phyloP scores from a whole-genome alignment of 495 filamentous ascomycete species.

The Lichenothelia convexa region DNA sequence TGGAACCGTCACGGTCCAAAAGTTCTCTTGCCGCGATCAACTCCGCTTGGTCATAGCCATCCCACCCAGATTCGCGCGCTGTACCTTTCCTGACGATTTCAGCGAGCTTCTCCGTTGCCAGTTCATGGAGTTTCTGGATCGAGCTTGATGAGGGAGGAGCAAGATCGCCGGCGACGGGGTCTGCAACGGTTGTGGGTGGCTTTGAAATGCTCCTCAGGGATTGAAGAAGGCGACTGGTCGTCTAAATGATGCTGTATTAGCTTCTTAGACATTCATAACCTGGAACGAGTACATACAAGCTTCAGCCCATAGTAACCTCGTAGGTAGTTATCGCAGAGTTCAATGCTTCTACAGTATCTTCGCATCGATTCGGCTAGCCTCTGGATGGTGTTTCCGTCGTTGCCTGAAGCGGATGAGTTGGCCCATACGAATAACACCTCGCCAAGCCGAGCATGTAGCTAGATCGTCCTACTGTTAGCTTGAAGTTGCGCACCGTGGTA shows the following conservation, averaged over 20 bases:
- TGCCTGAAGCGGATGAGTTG: slow-evolving; percentile 21
- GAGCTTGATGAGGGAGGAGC: slow-evolving; percentile 26
- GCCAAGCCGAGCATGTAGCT: slow-evolving; percentile 78
- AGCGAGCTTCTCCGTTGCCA: slow-evolving; percentile 53
- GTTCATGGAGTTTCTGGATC: slow-evolving; percentile 47
- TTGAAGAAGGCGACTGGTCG: slow-evolving; percentile 11
- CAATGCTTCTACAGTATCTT: slow-evolving; percentile 74
- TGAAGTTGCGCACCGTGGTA: not conserved
- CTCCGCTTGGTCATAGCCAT: slow-evolving; percentile 55
- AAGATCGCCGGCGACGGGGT: slow-evolving; percentile 18
- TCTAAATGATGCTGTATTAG: slow-evolving; percentile 3
- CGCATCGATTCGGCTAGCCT: slow-evolving; percentile 52
- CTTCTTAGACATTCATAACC: not conserved
- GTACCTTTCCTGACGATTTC: slow-evolving; percentile 51
- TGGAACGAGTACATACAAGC: slow-evolving; percentile 36
- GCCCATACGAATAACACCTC: slow-evolving; percentile 62
- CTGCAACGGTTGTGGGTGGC: slow-evolving; percentile 11
- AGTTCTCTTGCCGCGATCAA: slow-evolving; percentile 60
- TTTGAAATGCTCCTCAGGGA: slow-evolving; percentile 1
- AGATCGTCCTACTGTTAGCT: slow-evolving; percentile 1
- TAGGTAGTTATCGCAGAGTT: slow-evolving; percentile 83
- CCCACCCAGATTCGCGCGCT: slow-evolving; percentile 44
- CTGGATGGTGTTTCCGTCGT: slow-evolving; percentile 25
- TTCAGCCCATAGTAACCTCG: slow-evolving; percentile 84
- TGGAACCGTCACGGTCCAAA: slow-evolving; percentile 30